Conservation (phyloP, 495 filamentous ascomycete species). For the Zalerion maritima region DNA sequence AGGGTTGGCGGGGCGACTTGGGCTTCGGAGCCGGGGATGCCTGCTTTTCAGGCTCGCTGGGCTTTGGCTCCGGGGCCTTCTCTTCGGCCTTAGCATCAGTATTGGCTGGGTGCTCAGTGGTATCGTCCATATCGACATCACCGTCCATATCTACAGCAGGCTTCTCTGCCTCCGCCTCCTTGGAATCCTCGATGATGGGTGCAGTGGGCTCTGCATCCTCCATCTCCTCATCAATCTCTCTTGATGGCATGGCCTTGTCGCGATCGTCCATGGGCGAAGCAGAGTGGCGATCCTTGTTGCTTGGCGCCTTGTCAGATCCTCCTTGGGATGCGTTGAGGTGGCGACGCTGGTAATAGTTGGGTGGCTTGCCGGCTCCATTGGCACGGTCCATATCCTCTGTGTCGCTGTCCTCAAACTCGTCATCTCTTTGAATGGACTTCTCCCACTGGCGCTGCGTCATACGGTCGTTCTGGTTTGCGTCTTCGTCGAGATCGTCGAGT, state of each 20-base stretch:
- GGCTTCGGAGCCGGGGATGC: too few species aligned
- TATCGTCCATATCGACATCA: conserved; percentile 14
- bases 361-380: conserved; percentile 54
- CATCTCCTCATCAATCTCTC: conserved; percentile 21
- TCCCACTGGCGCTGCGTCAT: conserved; percentile 78
- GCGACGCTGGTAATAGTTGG: conserved; percentile 38
- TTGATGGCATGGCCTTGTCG: conserved; percentile 9
- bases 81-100: conserved; percentile 1
- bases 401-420: conserved; percentile 73
- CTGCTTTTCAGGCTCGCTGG: background rate
- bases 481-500: conserved; percentile 78
- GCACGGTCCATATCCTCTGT: conserved; percentile 70
- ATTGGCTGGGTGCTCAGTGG: conserved; percentile 5
- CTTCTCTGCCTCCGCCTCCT: conserved; percentile 8
- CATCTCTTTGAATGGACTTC: conserved; percentile 52
- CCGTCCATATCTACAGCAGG: conserved; percentile 11
- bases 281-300: conserved; percentile 15
- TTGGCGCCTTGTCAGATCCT: conserved; percentile 13
- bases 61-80: background rate
- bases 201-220: conserved; percentile 12
- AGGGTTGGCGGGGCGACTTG: too few species aligned
- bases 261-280: conserved; percentile 10
- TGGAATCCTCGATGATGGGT: conserved; percentile 5
- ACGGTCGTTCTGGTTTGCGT: conserved; percentile 74
- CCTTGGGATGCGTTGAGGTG: conserved; percentile 52